phyloP scores from a whole-genome alignment of 1,284 basidiomycete genomes.

The Heterobasidion occidentale region DNA sequence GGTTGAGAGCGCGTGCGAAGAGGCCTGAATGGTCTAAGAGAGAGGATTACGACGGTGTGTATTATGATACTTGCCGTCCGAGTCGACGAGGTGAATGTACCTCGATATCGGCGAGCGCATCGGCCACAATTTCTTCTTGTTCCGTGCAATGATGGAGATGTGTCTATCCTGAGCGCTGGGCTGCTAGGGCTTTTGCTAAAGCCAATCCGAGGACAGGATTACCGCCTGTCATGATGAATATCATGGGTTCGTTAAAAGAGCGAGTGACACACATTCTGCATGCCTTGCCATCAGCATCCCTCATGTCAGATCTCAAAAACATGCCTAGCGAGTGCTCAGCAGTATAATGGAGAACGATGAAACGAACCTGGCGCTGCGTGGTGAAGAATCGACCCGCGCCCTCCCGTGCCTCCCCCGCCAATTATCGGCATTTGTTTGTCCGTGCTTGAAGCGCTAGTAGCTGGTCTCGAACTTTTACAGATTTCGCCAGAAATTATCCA shows the following conservation, averaged over 20 bases:
- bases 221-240: slow-evolving; percentile 61
- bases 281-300: slow-evolving; percentile 15
- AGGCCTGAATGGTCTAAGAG: neutral
- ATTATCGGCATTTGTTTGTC: too few species aligned
- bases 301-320: slow-evolving; percentile 3
- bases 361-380: too few species aligned
- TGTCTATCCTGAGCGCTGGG: slow-evolving; percentile 52
- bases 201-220: slow-evolving; percentile 74
- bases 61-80: too few species aligned
- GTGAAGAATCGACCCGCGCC: too few species aligned
- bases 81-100: slow-evolving; percentile 22
- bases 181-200: slow-evolving; percentile 62
- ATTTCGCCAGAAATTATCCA: too few species aligned
- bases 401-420: too few species aligned
- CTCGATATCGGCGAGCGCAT: slow-evolving; percentile 56
- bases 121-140: slow-evolving; percentile 53
- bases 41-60: neutral
- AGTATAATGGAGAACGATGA: too few species aligned
- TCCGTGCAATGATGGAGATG: slow-evolving; percentile 77
- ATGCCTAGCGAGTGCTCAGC: too few species aligned
- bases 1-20: neutral
- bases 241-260: too few species aligned
- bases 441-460: too few species aligned
- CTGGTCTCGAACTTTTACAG: too few species aligned
- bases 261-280: neutral